Conservation (phyloP, 2,329 filamentous ascomycete species). For the Drechslerella coelobrocha region DNA sequence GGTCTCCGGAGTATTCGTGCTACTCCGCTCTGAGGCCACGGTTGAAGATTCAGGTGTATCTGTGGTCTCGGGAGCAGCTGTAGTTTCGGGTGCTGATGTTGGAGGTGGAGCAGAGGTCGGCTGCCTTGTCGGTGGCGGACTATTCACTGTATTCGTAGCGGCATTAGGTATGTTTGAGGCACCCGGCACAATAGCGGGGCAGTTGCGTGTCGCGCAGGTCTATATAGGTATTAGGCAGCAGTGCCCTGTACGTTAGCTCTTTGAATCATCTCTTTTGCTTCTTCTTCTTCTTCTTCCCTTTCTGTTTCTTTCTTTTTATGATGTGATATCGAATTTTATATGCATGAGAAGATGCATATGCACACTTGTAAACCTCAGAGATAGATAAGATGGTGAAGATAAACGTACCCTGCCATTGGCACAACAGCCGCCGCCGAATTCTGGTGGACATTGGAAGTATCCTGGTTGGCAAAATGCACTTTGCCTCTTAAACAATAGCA, state of each 20-base stretch:
- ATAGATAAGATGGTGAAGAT: neutral
- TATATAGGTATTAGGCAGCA: constrained; percentile 5
- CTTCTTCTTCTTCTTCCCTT: neutral
- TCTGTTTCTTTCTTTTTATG: too few species aligned
- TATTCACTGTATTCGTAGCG: constrained; percentile 7
- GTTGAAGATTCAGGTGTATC: constrained; percentile 4
- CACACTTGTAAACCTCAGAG: neutral
- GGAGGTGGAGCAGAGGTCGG: neutral
- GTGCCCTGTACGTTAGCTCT: neutral
- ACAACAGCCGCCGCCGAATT: constrained; percentile 46
- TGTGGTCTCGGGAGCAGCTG: constrained; percentile 7
- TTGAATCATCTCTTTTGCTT: neutral
- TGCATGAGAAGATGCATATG: neutral
- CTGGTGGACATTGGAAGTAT: constrained; percentile 28
- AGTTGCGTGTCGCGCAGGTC: constrained; percentile 43
- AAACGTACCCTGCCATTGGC: constrained; percentile 35
- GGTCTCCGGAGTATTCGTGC: neutral
- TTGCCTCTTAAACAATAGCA: constrained; percentile 44
- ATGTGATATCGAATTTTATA: neutral
- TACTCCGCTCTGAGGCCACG: constrained; percentile 6
- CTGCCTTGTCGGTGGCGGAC: constrained; percentile 3
- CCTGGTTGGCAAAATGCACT: constrained; percentile 11
- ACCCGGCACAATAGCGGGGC: constrained; percentile 20
- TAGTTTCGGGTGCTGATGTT: neutral
- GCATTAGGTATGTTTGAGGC: constrained; percentile 6